phyloP scores from a whole-genome alignment of 345 rosid genomes.

The Mercurialis annua region DNA sequence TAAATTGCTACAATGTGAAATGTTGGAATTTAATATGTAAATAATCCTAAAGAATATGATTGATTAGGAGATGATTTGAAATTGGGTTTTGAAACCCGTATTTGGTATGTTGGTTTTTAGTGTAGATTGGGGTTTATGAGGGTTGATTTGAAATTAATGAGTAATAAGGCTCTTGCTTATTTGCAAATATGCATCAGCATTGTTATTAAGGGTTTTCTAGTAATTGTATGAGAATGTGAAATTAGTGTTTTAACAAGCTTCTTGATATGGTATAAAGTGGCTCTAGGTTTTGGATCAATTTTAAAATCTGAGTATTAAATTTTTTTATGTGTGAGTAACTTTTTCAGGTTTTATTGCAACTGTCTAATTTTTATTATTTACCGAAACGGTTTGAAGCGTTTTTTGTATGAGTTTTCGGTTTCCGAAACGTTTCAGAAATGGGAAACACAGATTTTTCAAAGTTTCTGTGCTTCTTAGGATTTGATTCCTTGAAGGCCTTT shows the following conservation, averaged over 20 bases:
- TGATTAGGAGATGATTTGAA: neutral
- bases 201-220: neutral
- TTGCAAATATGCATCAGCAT: neutral
- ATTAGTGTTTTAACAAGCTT: neutral
- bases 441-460: no score
- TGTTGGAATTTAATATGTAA: no score
- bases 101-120: neutral
- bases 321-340: no score
- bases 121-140: neutral
- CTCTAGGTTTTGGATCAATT: neutral
- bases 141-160: neutral
- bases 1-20: no score
- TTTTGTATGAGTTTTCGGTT: no score
- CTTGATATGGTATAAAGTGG: neutral
- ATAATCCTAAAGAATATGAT: neutral
- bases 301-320: neutral
- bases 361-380: no score
- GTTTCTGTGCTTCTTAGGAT: no score
- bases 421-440: no score
- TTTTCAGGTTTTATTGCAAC: no score
- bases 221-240: neutral
- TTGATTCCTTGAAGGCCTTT: neutral
- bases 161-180: neutral
- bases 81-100: neutral
- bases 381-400: no score